Base-by-base conservation (phyloP, 805 yeast genomes). In the Kazachstania taianensis region DNA sequence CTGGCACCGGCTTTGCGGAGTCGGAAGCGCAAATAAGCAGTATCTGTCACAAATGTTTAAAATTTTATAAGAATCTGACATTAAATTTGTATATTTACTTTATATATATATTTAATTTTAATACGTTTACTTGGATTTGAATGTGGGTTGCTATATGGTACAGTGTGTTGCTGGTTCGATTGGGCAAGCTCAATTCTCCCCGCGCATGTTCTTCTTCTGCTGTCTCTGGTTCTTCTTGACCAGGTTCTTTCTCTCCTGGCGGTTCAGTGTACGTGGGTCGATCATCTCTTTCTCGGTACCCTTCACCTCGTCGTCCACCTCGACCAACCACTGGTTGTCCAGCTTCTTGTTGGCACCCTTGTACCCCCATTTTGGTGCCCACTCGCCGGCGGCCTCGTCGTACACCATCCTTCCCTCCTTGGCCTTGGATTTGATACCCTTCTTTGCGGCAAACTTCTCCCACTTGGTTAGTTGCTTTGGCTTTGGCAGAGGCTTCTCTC, bases 331-430 rank as follows among this genome's bases (percentile, higher is more conserved):
- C 62, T 92, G 96, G 52, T 71, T 65, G 52, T 89, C 97, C 48
- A 78, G 54, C 37, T 76, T 74, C 65, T 92, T 89, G 63, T 92
- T 92, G 62, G 76, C 75, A 53, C 97, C 97, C 46, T 81, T 79
- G 67, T 81, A 89, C 41, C 99, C 99, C 98, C 98, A 92, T 62
- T 86, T 89, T 50, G 94, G 89, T 42, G 81, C 95, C 98, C 98
- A 92, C 62, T 86, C 87, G 35, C 89, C 87, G 20, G 73, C 64
- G 22, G 73, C 92, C 60, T 92, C 97, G 60, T 92, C 95, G 50
- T 66, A 92, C 1, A 83, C 85, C 73, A 79, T 67, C 64, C 84
- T 92, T 32, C 94, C 96, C 20, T 82, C 78, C 59, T 80, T 86
- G 41, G 82, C 83, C 69, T 83, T 87, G 63, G 94, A 73, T 62